Evolutionary conservation across 345 rosid species (phyloP), one percentile per base, ranked within the genome.

Genomic region (Sisymbrium altissimum): DNA sequence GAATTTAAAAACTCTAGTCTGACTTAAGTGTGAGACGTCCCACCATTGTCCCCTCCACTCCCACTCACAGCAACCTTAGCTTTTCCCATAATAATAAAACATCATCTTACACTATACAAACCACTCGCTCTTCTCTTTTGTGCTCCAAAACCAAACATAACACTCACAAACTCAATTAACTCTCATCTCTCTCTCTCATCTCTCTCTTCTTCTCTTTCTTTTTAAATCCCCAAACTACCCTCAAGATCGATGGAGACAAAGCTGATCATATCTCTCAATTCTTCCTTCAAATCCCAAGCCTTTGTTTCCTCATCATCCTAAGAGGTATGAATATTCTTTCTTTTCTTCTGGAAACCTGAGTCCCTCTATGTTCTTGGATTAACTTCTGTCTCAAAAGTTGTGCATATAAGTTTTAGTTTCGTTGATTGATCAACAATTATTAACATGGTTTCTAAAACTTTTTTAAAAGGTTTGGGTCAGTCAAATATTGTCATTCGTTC

Each of bases 31-130:
- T 83, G 85, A 86, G 83, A 78, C 81, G 76, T 81, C 80, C 84
- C 87, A 80, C 81, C 88, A 79, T 59, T 74, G 84, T 80, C 86
- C 81, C 84, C 80, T 68, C 83, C 78, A 71, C 77, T 71, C 64
- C 46, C 83, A 69, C 81, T 73, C 81, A 39, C 68, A 66, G 74
- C 78, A 82, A 74, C 52, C 88, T 80, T 81, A 73, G 80, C 86
- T 83, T 88, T 86, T 83, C 79, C 84, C 84, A 84, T 82, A 81
- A 83, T 82, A 83, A 83, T 76, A 70, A 76, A 80, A 81, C 87
- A 76, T 80, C 79, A 70, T 65, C 76, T 71, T 54, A 62, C 71
- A 77, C 67, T 54, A 55, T 29, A 57, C 76, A 68, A 39, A 33
- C 9, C 38, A 35, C 64, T 53, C 82, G 57, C 66, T 59, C 67